Evolutionary conservation across 441 rosid genomes (phyloP).

Genomic region (Francoa sonchifolia): DNA sequence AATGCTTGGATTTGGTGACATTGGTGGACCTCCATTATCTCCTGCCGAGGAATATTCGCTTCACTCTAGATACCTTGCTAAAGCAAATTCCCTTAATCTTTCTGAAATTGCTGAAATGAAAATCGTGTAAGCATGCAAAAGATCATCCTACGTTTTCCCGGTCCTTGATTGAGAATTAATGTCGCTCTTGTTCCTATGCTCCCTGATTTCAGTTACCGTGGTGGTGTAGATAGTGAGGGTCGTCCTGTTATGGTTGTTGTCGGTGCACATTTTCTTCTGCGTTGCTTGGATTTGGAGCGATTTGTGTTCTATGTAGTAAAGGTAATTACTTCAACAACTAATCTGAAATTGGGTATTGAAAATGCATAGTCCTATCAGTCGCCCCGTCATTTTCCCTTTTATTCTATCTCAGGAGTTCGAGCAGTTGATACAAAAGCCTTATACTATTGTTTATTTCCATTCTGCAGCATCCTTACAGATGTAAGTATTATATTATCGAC

Average conservation of each 20-base stretch:
- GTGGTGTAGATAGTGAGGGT: constrained; percentile 95
- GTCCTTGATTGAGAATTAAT: constrained; percentile 5
- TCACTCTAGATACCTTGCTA: constrained; percentile 88
- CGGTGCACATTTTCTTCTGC: constrained; percentile 93
- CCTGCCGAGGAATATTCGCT: constrained; percentile 96
- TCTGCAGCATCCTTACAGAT: constrained; percentile 92
- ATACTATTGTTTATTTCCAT: constrained; percentile 81
- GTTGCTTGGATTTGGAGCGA: constrained; percentile 90
- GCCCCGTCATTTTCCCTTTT: too few relatives aligned
- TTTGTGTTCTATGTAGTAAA: constrained; percentile 74
- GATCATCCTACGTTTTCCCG: too few relatives aligned
- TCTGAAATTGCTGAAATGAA: constrained; percentile 98
- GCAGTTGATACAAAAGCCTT: constrained; percentile 89
- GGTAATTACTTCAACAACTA: constrained; percentile 36
- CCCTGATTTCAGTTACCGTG: constrained; percentile 61
- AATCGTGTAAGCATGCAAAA: constrained; percentile 84
- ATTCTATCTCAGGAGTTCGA: constrained; percentile 82
- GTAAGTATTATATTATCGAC: constrained; percentile 39
- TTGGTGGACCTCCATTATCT: constrained; percentile 76
- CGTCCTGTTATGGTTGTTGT: constrained; percentile 95
- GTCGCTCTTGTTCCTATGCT: constrained; percentile 15
- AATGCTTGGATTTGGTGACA: constrained; percentile 91
- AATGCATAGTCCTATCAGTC: too few relatives aligned
- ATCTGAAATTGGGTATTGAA: too few relatives aligned
- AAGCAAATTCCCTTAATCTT: constrained; percentile 88